Evolutionary conservation across 768 basidiomycete genomes (phyloP).

Genomic region (Tubosaeta sp.): DNA sequence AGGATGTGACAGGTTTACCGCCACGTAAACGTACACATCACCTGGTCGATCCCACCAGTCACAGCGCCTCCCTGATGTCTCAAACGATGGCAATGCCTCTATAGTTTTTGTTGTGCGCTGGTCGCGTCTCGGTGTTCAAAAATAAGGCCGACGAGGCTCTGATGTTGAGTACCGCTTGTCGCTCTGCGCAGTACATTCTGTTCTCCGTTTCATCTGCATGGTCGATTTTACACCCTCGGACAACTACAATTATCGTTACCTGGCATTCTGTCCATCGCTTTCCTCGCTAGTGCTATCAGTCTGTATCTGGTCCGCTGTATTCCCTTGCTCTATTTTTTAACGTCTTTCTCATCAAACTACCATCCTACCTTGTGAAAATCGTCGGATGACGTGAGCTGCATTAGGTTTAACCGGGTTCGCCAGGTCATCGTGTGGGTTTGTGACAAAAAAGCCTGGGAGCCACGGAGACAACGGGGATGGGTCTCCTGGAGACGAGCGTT

Average conservation of each 20-base stretch:
- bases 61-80: conserved; percentile 49
- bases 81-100: conserved; percentile 54
- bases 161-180: conserved; percentile 11
- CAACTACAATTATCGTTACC: conserved; percentile 8
- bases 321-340: conserved; percentile 1
- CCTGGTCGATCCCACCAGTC: conserved; percentile 54
- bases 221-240: conserved; percentile 18
- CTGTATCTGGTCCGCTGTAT: conserved; percentile 25
- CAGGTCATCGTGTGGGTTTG: background rate
- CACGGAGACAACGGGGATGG: background rate
- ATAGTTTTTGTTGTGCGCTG: conserved; percentile 31
- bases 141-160: conserved; percentile 15
- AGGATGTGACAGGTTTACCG: conserved; percentile 52
- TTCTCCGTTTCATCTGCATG: conserved; percentile 14
- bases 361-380: conserved; percentile 20
- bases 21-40: conserved; percentile 62
- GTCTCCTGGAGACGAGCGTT: background rate
- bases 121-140: conserved; percentile 21
- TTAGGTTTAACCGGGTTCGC: conserved; percentile 6
- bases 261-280: conserved; percentile 9
- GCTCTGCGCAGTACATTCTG: conserved; percentile 9
- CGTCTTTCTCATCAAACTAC: conserved; percentile 3
- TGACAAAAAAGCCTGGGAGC: conserved; percentile 9
- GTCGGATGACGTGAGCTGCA: conserved; percentile 13
- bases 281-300: conserved; percentile 17